Evolutionary conservation across 345 rosid genomes (phyloP).

Genomic region (Sisymbrium irio): DNA sequence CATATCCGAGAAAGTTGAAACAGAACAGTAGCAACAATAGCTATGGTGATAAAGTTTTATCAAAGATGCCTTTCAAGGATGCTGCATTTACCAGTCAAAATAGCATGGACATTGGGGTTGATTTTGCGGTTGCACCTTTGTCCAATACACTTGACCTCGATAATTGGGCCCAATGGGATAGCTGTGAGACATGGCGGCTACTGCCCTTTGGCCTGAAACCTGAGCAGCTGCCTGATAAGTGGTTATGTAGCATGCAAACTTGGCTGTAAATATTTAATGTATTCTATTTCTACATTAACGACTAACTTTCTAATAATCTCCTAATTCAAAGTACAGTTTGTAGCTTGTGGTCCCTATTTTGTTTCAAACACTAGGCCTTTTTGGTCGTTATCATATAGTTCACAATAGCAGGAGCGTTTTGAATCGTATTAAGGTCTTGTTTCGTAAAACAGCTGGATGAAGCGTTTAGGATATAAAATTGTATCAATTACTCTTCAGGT

Average conservation of each 20-base stretch:
- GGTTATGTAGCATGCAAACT: constrained; percentile 72
- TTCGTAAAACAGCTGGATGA: constrained; percentile 1
- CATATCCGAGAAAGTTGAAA: constrained; percentile 30
- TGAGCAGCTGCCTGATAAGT: constrained; percentile 64
- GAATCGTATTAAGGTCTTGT: background rate
- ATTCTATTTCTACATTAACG: background rate
- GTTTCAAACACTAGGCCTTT: background rate
- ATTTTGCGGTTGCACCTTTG: constrained; percentile 35
- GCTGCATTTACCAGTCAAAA: constrained; percentile 24
- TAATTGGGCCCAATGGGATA: constrained; percentile 64
- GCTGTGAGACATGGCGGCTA: constrained; percentile 69
- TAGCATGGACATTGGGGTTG: constrained; percentile 30
- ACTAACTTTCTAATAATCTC: background rate
- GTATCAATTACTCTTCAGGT: background rate
- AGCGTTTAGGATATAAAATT: constrained; percentile 6
- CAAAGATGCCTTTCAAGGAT: constrained; percentile 32
- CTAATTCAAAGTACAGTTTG: background rate
- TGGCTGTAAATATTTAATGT: constrained; percentile 70
- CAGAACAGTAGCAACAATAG: constrained; percentile 34
- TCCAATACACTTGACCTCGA: constrained; percentile 38
- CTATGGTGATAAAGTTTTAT: constrained; percentile 28
- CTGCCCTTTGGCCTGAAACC: constrained; percentile 48
- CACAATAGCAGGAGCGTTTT: constrained; percentile 5
- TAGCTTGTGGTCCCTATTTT: background rate
- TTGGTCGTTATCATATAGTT: background rate